A percentile compares a stretch with the other conserved stretches of the same genome.
Conservation (phyloP, 495 filamentous ascomycete genomes). For the Glutinoglossum americanum region DNA sequence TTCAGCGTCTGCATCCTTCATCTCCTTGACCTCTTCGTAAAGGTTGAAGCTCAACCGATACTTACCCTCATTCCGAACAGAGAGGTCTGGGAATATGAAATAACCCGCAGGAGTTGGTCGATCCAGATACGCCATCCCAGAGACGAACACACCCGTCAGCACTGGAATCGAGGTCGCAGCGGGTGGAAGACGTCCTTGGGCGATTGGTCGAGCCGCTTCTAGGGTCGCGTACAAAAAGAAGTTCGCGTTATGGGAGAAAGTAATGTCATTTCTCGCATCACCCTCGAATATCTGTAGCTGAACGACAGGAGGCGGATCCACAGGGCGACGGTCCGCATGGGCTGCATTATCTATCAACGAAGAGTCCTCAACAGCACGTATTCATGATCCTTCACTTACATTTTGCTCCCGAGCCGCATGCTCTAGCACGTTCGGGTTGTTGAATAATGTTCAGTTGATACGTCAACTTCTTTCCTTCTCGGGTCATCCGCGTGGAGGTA, state of each 20-base stretch:
- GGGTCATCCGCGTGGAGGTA: conserved; percentile 42
- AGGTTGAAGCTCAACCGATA: conserved; percentile 79
- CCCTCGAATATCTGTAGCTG: conserved; percentile 75
- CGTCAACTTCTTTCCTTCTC: conserved; percentile 56
- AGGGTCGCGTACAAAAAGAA: conserved; percentile 94
- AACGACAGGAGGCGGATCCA: conserved; percentile 94
- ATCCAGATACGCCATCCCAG: conserved; percentile 91
- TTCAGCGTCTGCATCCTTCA: conserved; percentile 40
- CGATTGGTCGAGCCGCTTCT: conserved; percentile 68
- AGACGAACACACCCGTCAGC: conserved; percentile 85
- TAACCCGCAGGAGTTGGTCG: conserved; percentile 81
- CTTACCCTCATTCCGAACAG: conserved; percentile 84
- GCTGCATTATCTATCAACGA: conserved; percentile 29
- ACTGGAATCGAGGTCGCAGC: conserved; percentile 51
- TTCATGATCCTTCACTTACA: conserved; percentile 36
- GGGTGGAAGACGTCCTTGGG: conserved; percentile 50
- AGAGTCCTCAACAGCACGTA: too few species aligned
- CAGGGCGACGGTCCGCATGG: conserved; percentile 85
- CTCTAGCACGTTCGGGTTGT: conserved; percentile 86
- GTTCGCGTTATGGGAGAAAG: conserved; percentile 83
- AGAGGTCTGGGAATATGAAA: conserved; percentile 94
- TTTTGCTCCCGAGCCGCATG: conserved; percentile 87
- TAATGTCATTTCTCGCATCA: conserved; percentile 52
- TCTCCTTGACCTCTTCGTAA: conserved; percentile 78
- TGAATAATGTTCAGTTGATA: conserved; percentile 79